These are phyloP conservation scores for Boletellus sp. DNA, from an alignment of 768 basidiomycete genomes.

Conservation along the genomic window DNA sequence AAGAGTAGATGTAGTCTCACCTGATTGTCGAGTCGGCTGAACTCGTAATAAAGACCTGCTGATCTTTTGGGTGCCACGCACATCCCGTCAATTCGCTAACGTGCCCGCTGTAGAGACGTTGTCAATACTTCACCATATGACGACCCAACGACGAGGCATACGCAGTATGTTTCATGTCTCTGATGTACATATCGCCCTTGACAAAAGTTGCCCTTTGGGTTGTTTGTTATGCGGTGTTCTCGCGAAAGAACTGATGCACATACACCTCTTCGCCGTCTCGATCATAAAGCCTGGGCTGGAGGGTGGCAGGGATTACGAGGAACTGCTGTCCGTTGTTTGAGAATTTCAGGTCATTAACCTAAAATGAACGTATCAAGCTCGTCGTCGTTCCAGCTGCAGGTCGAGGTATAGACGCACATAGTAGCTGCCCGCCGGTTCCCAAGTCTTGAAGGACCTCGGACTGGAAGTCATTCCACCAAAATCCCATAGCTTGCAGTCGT, in stretches of 20 bases:
- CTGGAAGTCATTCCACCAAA: slow-evolving; percentile 95
- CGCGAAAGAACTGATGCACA: slow-evolving; percentile 31
- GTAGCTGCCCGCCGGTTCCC: slow-evolving; percentile 92
- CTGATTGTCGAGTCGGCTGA: slow-evolving; percentile 96
- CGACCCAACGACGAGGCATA: slow-evolving; percentile 39
- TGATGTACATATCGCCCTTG: slow-evolving; percentile 97
- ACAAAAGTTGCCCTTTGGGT: slow-evolving; percentile 67
- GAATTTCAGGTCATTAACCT: slow-evolving; percentile 91
- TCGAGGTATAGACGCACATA: slow-evolving; percentile 49
- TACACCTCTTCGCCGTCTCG: slow-evolving; percentile 93
- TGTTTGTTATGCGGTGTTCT: slow-evolving; percentile 45
- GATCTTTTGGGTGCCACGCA: slow-evolving; percentile 88
- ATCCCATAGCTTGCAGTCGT: slow-evolving; percentile 98
- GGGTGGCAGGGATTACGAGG: slow-evolving; percentile 83
- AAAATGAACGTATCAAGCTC: slow-evolving; percentile 1
- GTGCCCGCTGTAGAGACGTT: slow-evolving; percentile 66
- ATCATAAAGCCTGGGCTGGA: slow-evolving; percentile 85
- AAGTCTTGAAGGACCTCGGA: slow-evolving; percentile 93
- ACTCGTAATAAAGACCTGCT: slow-evolving; percentile 81
- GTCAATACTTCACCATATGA: slow-evolving; percentile 7
- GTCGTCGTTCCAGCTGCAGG: background rate
- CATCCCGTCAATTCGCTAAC: slow-evolving; percentile 89
- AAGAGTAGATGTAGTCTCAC: slow-evolving; percentile 37
- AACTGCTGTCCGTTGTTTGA: slow-evolving; percentile 85
- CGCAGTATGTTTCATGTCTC: slow-evolving; percentile 99